These are phyloP conservation scores for Periconia sp. DNA, from an alignment of 2,329 filamentous ascomycete species.

Conservation along the genomic window DNA sequence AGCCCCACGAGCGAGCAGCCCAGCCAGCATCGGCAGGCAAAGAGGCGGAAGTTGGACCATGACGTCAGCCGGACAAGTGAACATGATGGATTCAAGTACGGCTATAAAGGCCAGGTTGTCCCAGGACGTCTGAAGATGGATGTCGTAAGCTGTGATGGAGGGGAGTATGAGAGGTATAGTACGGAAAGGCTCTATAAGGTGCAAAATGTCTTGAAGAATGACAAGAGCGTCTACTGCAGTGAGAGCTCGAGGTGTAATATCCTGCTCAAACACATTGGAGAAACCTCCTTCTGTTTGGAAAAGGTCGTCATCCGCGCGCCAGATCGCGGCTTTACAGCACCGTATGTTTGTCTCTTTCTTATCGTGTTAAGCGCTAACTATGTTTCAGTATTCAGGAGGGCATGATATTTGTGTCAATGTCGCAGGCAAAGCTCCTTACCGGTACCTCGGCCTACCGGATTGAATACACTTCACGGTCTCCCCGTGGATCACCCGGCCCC, in stretches of 20 bases:
- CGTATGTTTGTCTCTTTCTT: slow-evolving; percentile 64
- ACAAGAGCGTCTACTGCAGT: slow-evolving; percentile 87
- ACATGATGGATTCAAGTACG: slow-evolving; percentile 71
- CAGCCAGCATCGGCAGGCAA: slow-evolving; percentile 30
- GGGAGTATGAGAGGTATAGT: slow-evolving; percentile 66
- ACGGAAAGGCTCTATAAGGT: slow-evolving; percentile 51
- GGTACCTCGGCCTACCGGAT: slow-evolving; percentile 79
- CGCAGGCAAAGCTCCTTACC: slow-evolving; percentile 74
- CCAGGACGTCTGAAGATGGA: slow-evolving; percentile 84
- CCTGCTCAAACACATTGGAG: slow-evolving; percentile 79
- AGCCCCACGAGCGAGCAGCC: slow-evolving; percentile 30
- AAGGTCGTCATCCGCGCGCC: slow-evolving; percentile 90
- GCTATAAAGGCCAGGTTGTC: slow-evolving; percentile 85
- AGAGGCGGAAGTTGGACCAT: slow-evolving; percentile 49
- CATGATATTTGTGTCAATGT: slow-evolving; percentile 90
- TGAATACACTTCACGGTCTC: slow-evolving; percentile 54
- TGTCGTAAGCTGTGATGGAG: slow-evolving; percentile 87
- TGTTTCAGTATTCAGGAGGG: slow-evolving; percentile 80
- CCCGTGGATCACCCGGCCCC: slow-evolving; percentile 31
- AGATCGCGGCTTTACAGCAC: slow-evolving; percentile 78
- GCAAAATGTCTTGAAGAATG: slow-evolving; percentile 83
- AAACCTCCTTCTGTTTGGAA: slow-evolving; percentile 80
- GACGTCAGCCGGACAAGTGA: slow-evolving; percentile 28
- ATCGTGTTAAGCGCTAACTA: slow-evolving; percentile 38
- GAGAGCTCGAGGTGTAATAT: slow-evolving; percentile 88